Evolutionary conservation across 2,329 filamentous ascomycete species (phyloP).

Genomic region (Myriangium duriaei): DNA sequence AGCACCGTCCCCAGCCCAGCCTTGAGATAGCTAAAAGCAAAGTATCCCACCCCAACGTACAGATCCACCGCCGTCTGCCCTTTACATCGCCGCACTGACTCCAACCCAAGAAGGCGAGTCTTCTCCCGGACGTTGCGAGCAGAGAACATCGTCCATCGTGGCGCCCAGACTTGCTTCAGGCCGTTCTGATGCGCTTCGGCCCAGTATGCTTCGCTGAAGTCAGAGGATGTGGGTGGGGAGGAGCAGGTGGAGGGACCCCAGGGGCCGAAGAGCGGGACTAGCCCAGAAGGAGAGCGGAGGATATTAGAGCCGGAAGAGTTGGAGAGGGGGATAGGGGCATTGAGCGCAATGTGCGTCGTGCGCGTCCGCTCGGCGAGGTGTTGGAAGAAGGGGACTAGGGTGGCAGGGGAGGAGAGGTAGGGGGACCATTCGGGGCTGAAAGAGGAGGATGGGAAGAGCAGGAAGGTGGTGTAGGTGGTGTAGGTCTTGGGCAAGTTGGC

Average conservation of each 20-base stretch:
- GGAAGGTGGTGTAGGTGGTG: slow-evolving; percentile 44
- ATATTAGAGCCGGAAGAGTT: slow-evolving; percentile 44
- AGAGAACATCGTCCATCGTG: slow-evolving; percentile 86
- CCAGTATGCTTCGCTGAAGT: slow-evolving; percentile 65
- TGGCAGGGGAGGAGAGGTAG: slow-evolving; percentile 15
- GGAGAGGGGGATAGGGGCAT: slow-evolving; percentile 40
- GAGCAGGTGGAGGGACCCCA: slow-evolving; percentile 7
- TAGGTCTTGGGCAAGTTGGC: slow-evolving; percentile 28
- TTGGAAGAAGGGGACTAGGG: slow-evolving; percentile 27
- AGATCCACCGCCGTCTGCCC: slow-evolving; percentile 51
- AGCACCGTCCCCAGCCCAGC: slow-evolving; percentile 58
- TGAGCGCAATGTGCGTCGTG: slow-evolving; percentile 46
- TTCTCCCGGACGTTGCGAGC: slow-evolving; percentile 87
- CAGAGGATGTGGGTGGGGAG: slow-evolving; percentile 24
- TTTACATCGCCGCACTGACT: slow-evolving; percentile 20
- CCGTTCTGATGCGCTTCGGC: slow-evolving; percentile 60
- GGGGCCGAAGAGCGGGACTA: slow-evolving; percentile 63
- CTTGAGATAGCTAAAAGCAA: slow-evolving; percentile 69
- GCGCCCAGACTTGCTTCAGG: slow-evolving; percentile 76
- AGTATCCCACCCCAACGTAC: slow-evolving; percentile 90
- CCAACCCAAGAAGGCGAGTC: slow-evolving; percentile 50
- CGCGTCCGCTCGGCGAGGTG: slow-evolving; percentile 30
- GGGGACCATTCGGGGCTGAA: slow-evolving; percentile 27
- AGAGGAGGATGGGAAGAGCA: slow-evolving; percentile 41
- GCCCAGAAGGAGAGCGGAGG: slow-evolving; percentile 57